These are phyloP conservation scores for Penicillium taxi DNA, from an alignment of 495 filamentous ascomycete genomes.

Conservation along the genomic window DNA sequence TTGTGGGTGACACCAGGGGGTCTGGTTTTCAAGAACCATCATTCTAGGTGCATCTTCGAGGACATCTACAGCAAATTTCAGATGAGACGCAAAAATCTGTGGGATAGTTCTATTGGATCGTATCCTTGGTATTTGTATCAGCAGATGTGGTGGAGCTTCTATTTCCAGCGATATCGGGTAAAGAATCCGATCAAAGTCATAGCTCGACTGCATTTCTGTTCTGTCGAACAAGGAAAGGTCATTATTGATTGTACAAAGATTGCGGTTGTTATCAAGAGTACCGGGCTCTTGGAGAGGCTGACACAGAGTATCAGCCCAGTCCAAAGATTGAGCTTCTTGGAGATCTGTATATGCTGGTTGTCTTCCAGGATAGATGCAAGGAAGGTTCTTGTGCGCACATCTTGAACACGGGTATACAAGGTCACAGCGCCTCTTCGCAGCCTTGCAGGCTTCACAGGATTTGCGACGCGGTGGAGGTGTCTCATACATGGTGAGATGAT, in stretches of 20 bases:
- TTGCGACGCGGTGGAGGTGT: conserved; percentile 39
- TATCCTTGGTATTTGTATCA: conserved; percentile 3
- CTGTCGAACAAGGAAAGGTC: too few relatives aligned
- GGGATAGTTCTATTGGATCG: conserved; percentile 7
- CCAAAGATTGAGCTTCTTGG: too few relatives aligned
- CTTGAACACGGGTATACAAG: conserved; percentile 42
- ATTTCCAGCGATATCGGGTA: too few relatives aligned
- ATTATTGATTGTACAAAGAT: too few relatives aligned
- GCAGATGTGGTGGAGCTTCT: too few relatives aligned
- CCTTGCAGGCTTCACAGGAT: conserved; percentile 46
- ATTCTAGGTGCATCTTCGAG: conserved; percentile 33
- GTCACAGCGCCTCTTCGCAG: conserved; percentile 46
- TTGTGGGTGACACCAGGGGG: conserved; percentile 41
- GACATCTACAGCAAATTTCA: conserved; percentile 38
- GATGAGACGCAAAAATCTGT: conserved; percentile 22
- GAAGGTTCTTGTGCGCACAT: conserved; percentile 33
- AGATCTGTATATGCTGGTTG: too few relatives aligned
- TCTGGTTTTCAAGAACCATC: conserved; percentile 42
- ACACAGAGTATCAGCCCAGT: not conserved
- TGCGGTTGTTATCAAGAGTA: too few relatives aligned
- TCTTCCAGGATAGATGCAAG: conserved; percentile 37
- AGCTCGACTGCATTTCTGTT: too few relatives aligned
- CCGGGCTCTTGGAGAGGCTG: too few relatives aligned
- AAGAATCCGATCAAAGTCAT: too few relatives aligned
- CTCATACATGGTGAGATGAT: not conserved